Evolutionary conservation across 2,329 filamentous ascomycete genomes (phyloP).

Genomic region (Rugonectria rugulosa): DNA sequence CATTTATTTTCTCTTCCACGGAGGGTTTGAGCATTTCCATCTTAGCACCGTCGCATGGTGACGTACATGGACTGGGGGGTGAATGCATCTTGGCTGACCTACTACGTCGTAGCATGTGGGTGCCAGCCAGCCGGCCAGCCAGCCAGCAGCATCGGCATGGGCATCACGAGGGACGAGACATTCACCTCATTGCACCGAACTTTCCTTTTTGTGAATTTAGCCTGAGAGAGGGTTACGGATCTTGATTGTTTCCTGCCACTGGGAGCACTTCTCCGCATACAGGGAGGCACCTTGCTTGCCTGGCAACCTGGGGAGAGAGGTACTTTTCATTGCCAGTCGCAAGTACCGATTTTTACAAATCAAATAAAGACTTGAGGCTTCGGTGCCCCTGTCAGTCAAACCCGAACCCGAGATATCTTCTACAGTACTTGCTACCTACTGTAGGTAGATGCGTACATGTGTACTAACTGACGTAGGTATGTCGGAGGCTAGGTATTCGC

Average conservation of each 20-base stretch:
- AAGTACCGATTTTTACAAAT: too few relatives aligned
- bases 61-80: conserved; percentile 10
- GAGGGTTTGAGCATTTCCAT: neutral
- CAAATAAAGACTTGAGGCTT: too few relatives aligned
- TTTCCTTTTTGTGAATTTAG: neutral
- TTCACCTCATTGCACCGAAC: conserved; percentile 16
- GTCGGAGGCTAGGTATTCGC: too few relatives aligned
- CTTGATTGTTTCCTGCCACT: too few relatives aligned
- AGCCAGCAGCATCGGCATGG: conserved; percentile 14
- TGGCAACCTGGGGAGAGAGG: neutral
- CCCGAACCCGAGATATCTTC: too few relatives aligned
- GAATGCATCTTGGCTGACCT: too few relatives aligned
- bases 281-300: neutral
- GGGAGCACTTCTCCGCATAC: too few relatives aligned
- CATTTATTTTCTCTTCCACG: neutral
- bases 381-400: too few relatives aligned
- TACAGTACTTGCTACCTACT: too few relatives aligned
- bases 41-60: neutral
- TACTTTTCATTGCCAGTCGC: too few relatives aligned
- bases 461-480: too few relatives aligned
- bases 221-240: neutral
- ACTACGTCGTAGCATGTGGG: neutral
- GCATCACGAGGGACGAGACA: conserved; percentile 20
- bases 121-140: conserved; percentile 4
- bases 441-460: too few relatives aligned